A percentile compares a stretch with the other conserved stretches of the same genome.
phyloP scores from a whole-genome alignment of 371 early-diverging fungal species.

The Mortierella sp. region DNA sequence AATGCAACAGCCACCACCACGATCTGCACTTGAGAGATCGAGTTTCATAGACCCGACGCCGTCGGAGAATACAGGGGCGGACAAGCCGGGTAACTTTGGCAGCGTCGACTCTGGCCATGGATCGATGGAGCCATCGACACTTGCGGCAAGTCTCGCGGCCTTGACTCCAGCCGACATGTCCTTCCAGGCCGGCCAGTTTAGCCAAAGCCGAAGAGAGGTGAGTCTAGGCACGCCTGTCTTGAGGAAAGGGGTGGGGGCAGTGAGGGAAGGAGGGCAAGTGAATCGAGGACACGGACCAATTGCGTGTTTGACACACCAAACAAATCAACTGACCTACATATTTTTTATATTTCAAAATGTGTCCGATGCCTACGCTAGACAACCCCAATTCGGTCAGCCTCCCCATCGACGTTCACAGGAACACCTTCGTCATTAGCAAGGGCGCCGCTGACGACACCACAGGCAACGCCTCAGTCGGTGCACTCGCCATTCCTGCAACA shows the following conservation, averaged over 20 bases:
- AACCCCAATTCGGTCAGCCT: not conserved
- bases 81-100: slow-evolving; percentile 2
- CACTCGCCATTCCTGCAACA: slow-evolving; percentile 49
- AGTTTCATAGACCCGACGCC: not conserved
- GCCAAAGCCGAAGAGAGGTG: slow-evolving; percentile 9
- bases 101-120: slow-evolving; percentile 14
- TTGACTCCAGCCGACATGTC: not conserved
- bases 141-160: not conserved
- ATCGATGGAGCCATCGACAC: slow-evolving; percentile 16
- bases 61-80: not conserved
- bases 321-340: slow-evolving; percentile 14
- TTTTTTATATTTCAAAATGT: not conserved
- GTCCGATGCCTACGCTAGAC: not conserved
- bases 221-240: not conserved
- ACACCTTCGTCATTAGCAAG: not conserved
- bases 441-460: not conserved
- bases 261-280: not conserved
- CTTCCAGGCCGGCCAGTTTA: slow-evolving; percentile 15
- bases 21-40: not conserved
- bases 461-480: not conserved
- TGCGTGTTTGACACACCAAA: slow-evolving; percentile 2
- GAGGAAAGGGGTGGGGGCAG: not conserved
- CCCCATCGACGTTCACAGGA: not conserved
- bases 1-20: not conserved
- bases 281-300: not conserved